Base-by-base conservation (phyloP, 495 filamentous ascomycete species). In the Aspergillus incahuasiensis region DNA sequence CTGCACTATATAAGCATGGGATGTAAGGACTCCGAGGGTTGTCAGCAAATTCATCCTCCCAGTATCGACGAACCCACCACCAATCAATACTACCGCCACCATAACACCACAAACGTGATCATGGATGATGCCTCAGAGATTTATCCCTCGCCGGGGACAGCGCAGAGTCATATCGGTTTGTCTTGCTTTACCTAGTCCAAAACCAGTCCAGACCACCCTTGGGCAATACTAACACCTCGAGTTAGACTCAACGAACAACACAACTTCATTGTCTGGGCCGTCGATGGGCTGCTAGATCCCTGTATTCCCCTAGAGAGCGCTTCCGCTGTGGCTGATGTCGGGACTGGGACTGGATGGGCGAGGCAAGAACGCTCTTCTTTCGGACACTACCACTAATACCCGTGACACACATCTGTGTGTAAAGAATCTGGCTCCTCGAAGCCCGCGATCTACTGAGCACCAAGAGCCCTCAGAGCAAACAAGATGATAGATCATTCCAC, bases 361-460 rank as follows among this genome's bases (percentile, higher is more conserved):
- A 35, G 4, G 4, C 12, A 35, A 35, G 8, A 30, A 20, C 24
- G 3, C 9, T 1, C 30, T 20, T 1, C 12, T 1, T 30, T 7
- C 38, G 9, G 18, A 34, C 12, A 8, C 30, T 21, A 30, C n/a
- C n/a, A n/a, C 7, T n/a, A 24, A 28, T 28, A 28, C 25, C 25
- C n/a, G n/a, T n/a, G n/a, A n/a, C n/a, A n/a, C n/a, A n/a, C n/a
- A 30, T 30, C 9, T 30, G 1, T 13, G 11, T 15, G 9, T 24
- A 13, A 11, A 54, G 52, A 40, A 47, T 54, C 28, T 54, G 52
- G 52, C 42, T 54, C 7, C 15, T 24, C 6, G 42, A 54, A n/a
- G 52, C 35, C 0, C 34, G 21, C 16, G 16, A 39, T 5, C 12
- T 47, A 1, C 52, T 54, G 5, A 7, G 15, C 32, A 7, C 32